Evolutionary conservation across 352 stramenopile species (phyloP), one percentile per base, ranked within the genome.

Genomic region (Phytophthora sansomeana): DNA sequence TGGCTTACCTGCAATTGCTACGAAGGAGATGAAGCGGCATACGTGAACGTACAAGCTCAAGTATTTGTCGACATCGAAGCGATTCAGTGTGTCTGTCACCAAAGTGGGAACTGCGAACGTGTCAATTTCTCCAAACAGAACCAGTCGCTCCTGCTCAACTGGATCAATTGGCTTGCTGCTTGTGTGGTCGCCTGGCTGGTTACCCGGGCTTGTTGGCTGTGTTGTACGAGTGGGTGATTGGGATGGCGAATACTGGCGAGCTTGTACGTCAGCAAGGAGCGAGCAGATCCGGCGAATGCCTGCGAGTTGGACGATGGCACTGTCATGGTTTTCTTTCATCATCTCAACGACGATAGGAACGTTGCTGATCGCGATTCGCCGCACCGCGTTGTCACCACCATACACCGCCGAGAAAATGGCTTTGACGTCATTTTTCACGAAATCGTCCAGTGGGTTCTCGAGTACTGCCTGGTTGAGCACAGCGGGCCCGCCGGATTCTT

Each of bases 401-500:
- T 86, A 93, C 19, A 91, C 77, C 13, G 77, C 72, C 3, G 74
- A 72, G 63, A 93, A 91, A 43, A 93, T 89, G 46, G 81, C 82
- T 56, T 91, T 87, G 53, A 93, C 83, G 32, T 93, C 82, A 33
- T 85, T 85, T 61, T 85, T 76, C 11, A 93, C 77, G 44, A 90
- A 91, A 46, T 89, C 78, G 46, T 93, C 85, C 16, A 93, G 78
- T 19, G 77, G 68, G 43, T 90, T 86, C 17, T 82, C 80, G 4
- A 78, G 28, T n/a, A 76, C 81, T n/a, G 74, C 78, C 5, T 67
- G 66, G 49, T 91, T 89, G 13, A 93, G 65, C 8, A 87, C 33
- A 39, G 72, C 72, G 4, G 78, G 81, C 4, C 79, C 81, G 9
- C 55, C 52, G 0, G 53, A 49, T 19, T 81, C 59, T 19, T 89